Percentiles rank a stretch among this genome's conserved stretches.
These are phyloP conservation scores for Hemileia vastatrix DNA, from an alignment of 1,284 basidiomycete genomes.

Conservation along the genomic window DNA sequence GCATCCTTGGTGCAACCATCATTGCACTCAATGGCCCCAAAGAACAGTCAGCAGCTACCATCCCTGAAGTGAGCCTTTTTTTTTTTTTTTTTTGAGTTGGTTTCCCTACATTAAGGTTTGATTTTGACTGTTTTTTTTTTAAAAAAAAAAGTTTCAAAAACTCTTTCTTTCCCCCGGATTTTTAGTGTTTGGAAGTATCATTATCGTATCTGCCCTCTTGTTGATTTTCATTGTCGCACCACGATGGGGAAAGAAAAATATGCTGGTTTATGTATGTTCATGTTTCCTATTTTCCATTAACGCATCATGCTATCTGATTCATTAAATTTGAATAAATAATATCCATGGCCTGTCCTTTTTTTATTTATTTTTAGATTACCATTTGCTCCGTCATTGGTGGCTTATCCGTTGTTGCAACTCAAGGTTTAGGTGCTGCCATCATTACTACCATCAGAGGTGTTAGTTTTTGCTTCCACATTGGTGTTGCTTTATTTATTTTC, in stretches of 20 bases:
- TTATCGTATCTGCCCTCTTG: constrained; percentile 56
- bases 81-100: background rate
- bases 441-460: constrained; percentile 73
- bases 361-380: constrained; percentile 49
- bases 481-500: constrained; percentile 70
- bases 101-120: background rate
- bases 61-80: constrained; percentile 45
- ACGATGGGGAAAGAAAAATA: constrained; percentile 78
- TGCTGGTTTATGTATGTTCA: constrained; percentile 68
- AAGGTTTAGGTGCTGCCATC: constrained; percentile 83
- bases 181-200: constrained; percentile 60
- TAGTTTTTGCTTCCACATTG: constrained; percentile 7
- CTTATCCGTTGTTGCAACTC: constrained; percentile 88
- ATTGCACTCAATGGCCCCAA: constrained; percentile 70
- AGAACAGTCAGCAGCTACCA: constrained; percentile 69
- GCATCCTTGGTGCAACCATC: constrained; percentile 73
- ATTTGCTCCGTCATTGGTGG: constrained; percentile 96
- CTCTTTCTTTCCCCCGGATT: constrained; percentile 82
- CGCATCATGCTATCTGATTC: background rate
- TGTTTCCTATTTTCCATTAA: constrained; percentile 15
- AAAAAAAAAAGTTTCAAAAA: constrained; percentile 56
- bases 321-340: background rate
- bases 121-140: background rate
- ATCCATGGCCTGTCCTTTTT: background rate
- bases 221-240: constrained; percentile 74